Base-by-base conservation (phyloP, 306 rosid genomes). In the Prunus padus region DNA sequence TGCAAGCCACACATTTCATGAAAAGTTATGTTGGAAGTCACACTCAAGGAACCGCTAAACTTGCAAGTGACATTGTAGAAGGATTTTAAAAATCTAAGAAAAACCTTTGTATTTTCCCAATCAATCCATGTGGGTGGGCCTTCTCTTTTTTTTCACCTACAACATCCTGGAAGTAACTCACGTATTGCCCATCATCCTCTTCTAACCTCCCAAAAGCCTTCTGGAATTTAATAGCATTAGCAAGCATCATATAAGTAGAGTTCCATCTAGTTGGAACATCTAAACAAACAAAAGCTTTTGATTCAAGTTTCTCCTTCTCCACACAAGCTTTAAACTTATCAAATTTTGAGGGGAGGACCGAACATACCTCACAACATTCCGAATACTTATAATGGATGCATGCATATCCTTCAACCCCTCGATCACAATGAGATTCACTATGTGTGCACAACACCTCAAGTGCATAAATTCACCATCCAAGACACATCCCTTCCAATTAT, bases 191-290 rank as follows among this genome's bases (percentile, higher is more conserved):
- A 79, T 62, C 40, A 4, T 26, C 23, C 11, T 60, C 76, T 26
- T 64, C 52, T 3, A 65, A 44, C 1, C 18, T 55, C 14, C 33
- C 22, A 63, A 82, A 78, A 5, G 50, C 65, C 3, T 71, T 56
- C 4, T 62, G 18, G 65, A 55, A 69, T 8, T 46, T 78, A 8
- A 55, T 47, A 8, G 64, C 71, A 54, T 11, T 18, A 2, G 74
- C 23, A 9, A 82, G 20, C 74, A 82, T 77, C 28, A 51, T 10
- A 28, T 44, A 67, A 0, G 16, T 70, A 13, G 67, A 80, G 33
- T 76, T 70, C 64, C 67, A 70, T 9, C 64, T 54, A 55, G 40
- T 71, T 8, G 20, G 30, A 11, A 63, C 65, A 78, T 78, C 71
- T 5, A 78, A 59, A 12, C 40, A 26, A 5, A 46, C n/a, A 15